These are phyloP conservation scores for Phytophthora fragariaefolia DNA, from an alignment of 352 stramenopile genomes.

Conservation along the genomic window DNA sequence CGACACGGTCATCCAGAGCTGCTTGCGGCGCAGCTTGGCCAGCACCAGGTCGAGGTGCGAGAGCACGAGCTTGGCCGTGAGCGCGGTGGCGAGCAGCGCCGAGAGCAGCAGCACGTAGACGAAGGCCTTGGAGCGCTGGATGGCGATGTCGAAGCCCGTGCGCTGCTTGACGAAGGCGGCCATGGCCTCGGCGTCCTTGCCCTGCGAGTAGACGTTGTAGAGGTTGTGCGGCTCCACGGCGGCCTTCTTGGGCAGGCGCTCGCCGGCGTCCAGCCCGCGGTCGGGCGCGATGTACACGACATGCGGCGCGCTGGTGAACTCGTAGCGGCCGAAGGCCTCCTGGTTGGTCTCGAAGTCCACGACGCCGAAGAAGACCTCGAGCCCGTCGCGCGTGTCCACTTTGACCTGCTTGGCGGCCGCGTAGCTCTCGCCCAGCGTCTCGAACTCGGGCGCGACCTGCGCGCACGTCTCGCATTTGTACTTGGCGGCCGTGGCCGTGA, in stretches of 20 bases:
- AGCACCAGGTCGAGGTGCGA: constrained; percentile 76
- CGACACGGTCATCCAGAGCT: constrained; percentile 89
- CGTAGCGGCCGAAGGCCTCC: constrained; percentile 72
- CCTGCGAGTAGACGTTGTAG: constrained; percentile 83
- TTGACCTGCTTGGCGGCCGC: constrained; percentile 67
- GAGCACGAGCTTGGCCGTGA: constrained; percentile 68
- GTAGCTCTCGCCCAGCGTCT: constrained; percentile 71
- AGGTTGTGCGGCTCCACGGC: constrained; percentile 60
- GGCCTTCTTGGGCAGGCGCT: constrained; percentile 58
- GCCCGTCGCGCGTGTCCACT: constrained; percentile 74
- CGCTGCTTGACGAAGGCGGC: constrained; percentile 80
- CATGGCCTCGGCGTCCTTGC: constrained; percentile 75
- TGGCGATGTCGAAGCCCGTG: constrained; percentile 78
- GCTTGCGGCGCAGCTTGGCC: constrained; percentile 75
- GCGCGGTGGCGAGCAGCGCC: constrained; percentile 39
- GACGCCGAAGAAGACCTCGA: constrained; percentile 80
- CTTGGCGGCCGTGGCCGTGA: constrained; percentile 78
- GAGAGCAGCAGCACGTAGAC: constrained; percentile 54
- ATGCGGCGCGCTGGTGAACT: constrained; percentile 81
- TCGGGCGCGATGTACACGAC: constrained; percentile 80
- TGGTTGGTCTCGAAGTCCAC: constrained; percentile 83
- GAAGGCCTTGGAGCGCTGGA: constrained; percentile 77
- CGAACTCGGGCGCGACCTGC: constrained; percentile 75
- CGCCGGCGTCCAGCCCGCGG: constrained; percentile 55
- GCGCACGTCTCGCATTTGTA: constrained; percentile 81